These are phyloP conservation scores for Hericium erinaceus DNA, from an alignment of 768 basidiomycete genomes.

Conservation along the genomic window DNA sequence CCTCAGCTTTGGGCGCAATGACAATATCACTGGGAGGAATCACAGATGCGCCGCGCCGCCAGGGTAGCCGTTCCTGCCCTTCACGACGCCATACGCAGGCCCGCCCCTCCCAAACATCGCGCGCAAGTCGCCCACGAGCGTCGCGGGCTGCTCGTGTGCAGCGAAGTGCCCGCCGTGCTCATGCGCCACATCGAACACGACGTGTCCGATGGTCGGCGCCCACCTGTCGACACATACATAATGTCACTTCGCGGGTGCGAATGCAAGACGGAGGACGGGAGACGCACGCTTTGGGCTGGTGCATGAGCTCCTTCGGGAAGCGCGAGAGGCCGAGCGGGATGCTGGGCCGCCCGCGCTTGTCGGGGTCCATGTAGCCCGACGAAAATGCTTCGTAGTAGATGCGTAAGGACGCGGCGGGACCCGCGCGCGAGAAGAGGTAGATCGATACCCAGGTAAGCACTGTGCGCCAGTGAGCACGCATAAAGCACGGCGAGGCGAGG, in stretches of 20 bases:
- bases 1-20: no score
- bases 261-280: not conserved
- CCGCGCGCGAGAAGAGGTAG: constrained; percentile 49
- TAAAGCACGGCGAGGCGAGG: no score
- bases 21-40: no score
- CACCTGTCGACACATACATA: not conserved
- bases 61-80: constrained; percentile 33
- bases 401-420: constrained; percentile 46
- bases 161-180: constrained; percentile 51
- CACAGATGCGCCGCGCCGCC: no score
- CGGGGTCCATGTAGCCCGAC: not conserved
- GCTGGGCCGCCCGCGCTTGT: not conserved
- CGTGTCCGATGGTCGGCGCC: constrained; percentile 27
- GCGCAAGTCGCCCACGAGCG: constrained; percentile 39
- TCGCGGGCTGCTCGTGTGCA: constrained; percentile 35
- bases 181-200: constrained; percentile 42
- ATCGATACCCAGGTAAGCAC: constrained; percentile 54
- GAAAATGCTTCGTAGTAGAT: constrained; percentile 44
- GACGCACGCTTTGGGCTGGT: constrained; percentile 31
- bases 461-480: no score
- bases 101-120: constrained; percentile 50
- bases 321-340: constrained; percentile 43
- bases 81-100: constrained; percentile 38
- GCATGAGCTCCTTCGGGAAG: constrained; percentile 41
- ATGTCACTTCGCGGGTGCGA: not conserved